Base-by-base conservation (phyloP, 2,329 filamentous ascomycete genomes). In the Ophiostoma sp. region DNA sequence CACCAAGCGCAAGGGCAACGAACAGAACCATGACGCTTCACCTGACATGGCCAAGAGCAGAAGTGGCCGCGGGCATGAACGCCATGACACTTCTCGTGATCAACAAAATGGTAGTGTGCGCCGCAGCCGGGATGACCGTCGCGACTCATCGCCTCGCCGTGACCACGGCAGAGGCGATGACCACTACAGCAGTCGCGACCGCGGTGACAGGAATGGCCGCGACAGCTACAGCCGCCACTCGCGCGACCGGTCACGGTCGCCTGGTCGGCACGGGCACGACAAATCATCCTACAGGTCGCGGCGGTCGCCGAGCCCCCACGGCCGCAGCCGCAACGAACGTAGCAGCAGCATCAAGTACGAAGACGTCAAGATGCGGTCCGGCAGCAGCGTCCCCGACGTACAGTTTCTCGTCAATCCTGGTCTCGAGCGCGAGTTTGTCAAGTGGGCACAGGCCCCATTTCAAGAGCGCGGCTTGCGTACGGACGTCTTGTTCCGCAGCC, bases 351-450 rank as follows among this genome's bases (percentile, higher is more conserved):
- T 40, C 52, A 42, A 58, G 36, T 55, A 41, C 36, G 67, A 71
- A 8, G 49, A 42, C 0, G 27, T 68, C 7, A 49, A 65, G 41
- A 67, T 88, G 68, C 84, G 93, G 69, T 85, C 87, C 69, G 87
- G 91, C 4, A 81, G 84, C 69, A 87, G 95, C 72, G 88, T 97
- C 36, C 93, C 94, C 2, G 93, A 98, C 73, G 90, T 97, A 16
- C 93, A 97, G 76, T 87, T 98, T 42, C 85, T 97, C 41, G 85
- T 96, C 5, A 82, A 94, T 62, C 88, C 94, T 72, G 88, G 93
- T 72, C 84, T 96, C 12, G 87, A 89, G 69, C 83, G 89, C 70
- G 89, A 92, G 68, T 97, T 96, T 74, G 87, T 97, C 66, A 83
- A 83, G 66, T 97, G 91, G 85, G 89, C 96, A 11, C 90, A 97